Percentiles rank a stretch among this genome's conserved stretches.
These are phyloP conservation scores for Phytophthora sp. DNA, from an alignment of 352 stramenopile genomes.

Conservation along the genomic window DNA sequence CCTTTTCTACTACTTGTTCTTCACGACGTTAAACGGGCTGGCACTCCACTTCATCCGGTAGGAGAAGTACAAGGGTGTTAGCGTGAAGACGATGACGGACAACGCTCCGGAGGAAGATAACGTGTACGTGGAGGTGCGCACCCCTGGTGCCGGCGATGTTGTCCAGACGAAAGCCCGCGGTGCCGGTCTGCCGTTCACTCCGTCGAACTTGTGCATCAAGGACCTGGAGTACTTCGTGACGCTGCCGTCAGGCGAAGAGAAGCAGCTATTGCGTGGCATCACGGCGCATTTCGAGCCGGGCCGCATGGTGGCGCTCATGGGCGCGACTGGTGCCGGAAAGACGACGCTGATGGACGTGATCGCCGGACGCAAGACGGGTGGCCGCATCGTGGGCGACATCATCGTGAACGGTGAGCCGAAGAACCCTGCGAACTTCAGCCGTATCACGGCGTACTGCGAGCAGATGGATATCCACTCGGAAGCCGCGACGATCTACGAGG, in stretches of 20 bases:
- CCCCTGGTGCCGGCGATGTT: conserved; percentile 12
- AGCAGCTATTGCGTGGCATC: conserved; percentile 49
- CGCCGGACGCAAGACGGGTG: conserved; percentile 60
- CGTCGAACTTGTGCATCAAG: conserved; percentile 54
- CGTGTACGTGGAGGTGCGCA: conserved; percentile 40
- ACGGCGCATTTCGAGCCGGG: conserved; percentile 59
- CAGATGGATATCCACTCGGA: conserved; percentile 92
- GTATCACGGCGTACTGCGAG: conserved; percentile 60
- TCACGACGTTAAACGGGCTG: conserved; percentile 49
- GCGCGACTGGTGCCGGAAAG: conserved; percentile 64
- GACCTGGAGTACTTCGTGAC: conserved; percentile 67
- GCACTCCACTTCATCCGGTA: conserved; percentile 55
- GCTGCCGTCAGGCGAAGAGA: conserved; percentile 60
- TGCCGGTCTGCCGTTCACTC: conserved; percentile 44
- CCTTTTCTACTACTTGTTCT: conserved; percentile 48
- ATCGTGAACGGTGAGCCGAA: conserved; percentile 91
- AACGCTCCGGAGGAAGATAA: conserved; percentile 31
- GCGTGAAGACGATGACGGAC: conserved; percentile 38
- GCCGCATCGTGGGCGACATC: conserved; percentile 82
- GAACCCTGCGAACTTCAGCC: conserved; percentile 77
- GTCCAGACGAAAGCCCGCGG: conserved; percentile 6
- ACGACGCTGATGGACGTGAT: conserved; percentile 73
- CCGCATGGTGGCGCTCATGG: conserved; percentile 80
- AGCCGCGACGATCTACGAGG: conserved; percentile 87
- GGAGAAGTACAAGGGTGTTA: conserved; percentile 54